Base-by-base conservation (phyloP, 768 basidiomycete genomes). In the Boletus tomentosulus region DNA sequence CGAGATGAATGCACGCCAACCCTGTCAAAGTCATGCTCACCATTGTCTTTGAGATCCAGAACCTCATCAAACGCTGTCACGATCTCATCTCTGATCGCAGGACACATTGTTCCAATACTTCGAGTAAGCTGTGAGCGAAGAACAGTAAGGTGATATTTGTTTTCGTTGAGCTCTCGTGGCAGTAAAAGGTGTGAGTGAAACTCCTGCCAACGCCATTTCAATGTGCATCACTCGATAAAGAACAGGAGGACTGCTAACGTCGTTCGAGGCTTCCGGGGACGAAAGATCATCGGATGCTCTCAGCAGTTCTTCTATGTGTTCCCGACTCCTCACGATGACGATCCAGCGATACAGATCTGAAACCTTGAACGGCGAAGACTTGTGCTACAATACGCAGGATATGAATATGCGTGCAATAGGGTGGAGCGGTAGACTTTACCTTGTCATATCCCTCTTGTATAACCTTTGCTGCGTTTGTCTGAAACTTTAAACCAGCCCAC, bases 31-130 rank as follows among this genome's bases (percentile, higher is more conserved):
- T 6, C 13, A 16, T 27, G 13, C 45, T 54, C 25, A 67, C 65
- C 66, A 24, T 65, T 24, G 9, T 49, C 61, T 15, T 28, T 46
- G 19, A 60, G 52, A 16, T 55, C 34, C 10, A 83, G 64, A 37
- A 66, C 35, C 35, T 37, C 76, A 1, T 65, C 60, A 50, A 80
- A 75, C 0, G 81, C 69, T 0, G 60, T 50, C 1, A 59, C 46
- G 13, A 82, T 65, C 57, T 84, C 83, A 28, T 78, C 74, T 6
- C 65, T 69, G 9, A 83, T 60, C 25, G 74, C 71, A 0, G 72
- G 65, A 54, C 78, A 74, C 3, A 73, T 57, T 3, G 49, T 53
- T 2, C 61, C 67, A 11, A 83, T 63, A 47, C 73, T 74, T 6
- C 78, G 69, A 12, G 71, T 73, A 6, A 76, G 55, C 28, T 64